Evolutionary conservation across 176 grass and related monocot species (phyloP), one percentile per base, ranked within the genome.

Genomic region (Echinochloa phyllopogon): DNA sequence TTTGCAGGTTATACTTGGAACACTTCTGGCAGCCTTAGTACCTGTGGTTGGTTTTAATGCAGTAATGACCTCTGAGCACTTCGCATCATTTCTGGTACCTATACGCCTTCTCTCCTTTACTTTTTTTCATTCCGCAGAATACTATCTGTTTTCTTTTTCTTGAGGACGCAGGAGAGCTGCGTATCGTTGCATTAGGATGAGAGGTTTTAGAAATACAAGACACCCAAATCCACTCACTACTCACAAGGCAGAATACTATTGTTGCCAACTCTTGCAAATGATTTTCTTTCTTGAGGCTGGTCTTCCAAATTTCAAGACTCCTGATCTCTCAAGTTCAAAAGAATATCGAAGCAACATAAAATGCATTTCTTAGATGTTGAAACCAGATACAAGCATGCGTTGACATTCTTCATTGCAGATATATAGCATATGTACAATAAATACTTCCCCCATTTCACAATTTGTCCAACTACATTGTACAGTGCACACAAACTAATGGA

Each of bases 41-140:
- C 97, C 97, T 44, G 97, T 99, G 36, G 97, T 99, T 89, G 97
- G 97, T 89, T 99, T 99, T 63, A 99, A 99, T 92, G 94, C 97
- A 76, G 97, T 99, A 68, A 91, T 99, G 97, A 99, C 97, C 65
- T 99, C 97, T 33, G 97, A 99, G 86, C 97, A 99, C 72, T 99
- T 99, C 38, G 97, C 91, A 52, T 99, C 97, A 49, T 99, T 99
- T 87, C 82, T 99, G 97, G 97, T 99, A 85, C 60, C 49, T 55
- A 87, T 25, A 77, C 3, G 8, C 13, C 42, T 82, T 80, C 56
- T 74, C 73, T 88, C 85, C 49, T 76, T 39, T 87, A 27, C 89
- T 49, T 53, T 88, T 66, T 15, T 81, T 29, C 74, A 29, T 74
- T 74, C 2, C 47, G 25, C 41, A 83, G 79, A 81, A 88, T 41